Percentiles rank a stretch among this genome's conserved stretches.
These are phyloP conservation scores for Plantago coronopus DNA, from an alignment of 305 asterid genomes.

Conservation along the genomic window DNA sequence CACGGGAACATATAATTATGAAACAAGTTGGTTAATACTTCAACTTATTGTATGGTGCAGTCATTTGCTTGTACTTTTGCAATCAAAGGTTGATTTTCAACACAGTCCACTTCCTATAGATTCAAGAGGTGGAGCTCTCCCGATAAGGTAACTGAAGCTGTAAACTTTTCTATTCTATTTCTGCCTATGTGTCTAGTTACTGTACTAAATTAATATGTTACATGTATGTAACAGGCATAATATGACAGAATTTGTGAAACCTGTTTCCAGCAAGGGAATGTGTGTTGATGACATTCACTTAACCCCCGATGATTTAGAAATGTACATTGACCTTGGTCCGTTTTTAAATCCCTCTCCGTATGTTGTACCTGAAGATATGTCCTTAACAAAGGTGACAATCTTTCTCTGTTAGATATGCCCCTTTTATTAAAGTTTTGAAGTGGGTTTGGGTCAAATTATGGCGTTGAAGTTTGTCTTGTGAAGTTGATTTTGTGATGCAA, in stretches of 20 bases:
- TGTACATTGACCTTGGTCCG: slow-evolving; percentile 90
- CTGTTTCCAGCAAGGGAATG: slow-evolving; percentile 84
- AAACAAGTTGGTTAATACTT: slow-evolving; percentile 17
- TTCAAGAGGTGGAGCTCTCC: slow-evolving; percentile 68
- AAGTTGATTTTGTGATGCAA: not conserved
- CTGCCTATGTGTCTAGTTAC: slow-evolving; percentile 15
- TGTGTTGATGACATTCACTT: slow-evolving; percentile 70
- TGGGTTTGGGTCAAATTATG: not conserved
- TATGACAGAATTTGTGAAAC: slow-evolving; percentile 86
- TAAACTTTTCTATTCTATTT: not conserved
- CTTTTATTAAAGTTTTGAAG: not conserved
- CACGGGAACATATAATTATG: slow-evolving; percentile 4
- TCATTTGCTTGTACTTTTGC: slow-evolving; percentile 89
- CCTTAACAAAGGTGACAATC: slow-evolving; percentile 73
- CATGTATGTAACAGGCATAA: slow-evolving; percentile 65
- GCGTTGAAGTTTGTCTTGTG: not conserved
- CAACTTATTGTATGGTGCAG: slow-evolving; percentile 44
- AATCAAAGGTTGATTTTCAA: slow-evolving; percentile 92
- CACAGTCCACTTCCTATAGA: slow-evolving; percentile 80
- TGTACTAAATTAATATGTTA: slow-evolving; percentile 4
- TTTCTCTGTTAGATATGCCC: not conserved
- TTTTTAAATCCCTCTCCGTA: slow-evolving; percentile 90
- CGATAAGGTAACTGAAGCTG: slow-evolving; percentile 56
- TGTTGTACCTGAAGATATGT: slow-evolving; percentile 93
- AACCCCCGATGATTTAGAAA: slow-evolving; percentile 78